Conservation (phyloP, 202 grass and related monocot genomes). For the Zoysia matrella region DNA sequence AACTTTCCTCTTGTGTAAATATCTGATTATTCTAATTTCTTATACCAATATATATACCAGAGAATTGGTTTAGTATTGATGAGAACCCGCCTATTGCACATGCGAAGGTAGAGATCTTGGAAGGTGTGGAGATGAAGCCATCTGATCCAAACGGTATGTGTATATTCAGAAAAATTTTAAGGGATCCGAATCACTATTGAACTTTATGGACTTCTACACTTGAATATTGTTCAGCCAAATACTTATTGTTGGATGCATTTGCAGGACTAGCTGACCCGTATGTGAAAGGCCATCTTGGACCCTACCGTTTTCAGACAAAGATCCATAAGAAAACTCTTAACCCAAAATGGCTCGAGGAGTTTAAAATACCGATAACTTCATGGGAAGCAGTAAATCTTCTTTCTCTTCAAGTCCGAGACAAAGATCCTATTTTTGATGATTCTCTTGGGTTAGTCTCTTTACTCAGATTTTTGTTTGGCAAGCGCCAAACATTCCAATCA, state of each 20-base stretch:
- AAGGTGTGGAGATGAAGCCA: slow-evolving; percentile 94
- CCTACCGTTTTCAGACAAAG: slow-evolving; percentile 85
- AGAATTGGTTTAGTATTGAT: slow-evolving; percentile 78
- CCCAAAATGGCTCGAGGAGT: slow-evolving; percentile 95
- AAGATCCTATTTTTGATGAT: slow-evolving; percentile 95
- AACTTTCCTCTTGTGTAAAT: not conserved
- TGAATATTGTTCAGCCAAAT: not conserved
- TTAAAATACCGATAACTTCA: slow-evolving; percentile 88
- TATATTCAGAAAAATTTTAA: slow-evolving; percentile 27
- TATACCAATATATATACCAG: slow-evolving; percentile 54
- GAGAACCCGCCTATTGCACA: slow-evolving; percentile 79
- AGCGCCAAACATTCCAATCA: slow-evolving; percentile 18
- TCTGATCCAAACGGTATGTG: slow-evolving; percentile 89
- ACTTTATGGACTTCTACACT: slow-evolving; percentile 25
- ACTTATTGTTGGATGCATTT: slow-evolving; percentile 40
- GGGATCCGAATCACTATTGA: not conserved
- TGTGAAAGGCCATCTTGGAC: slow-evolving; percentile 26
- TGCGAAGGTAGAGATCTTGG: slow-evolving; percentile 86
- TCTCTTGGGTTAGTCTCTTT: slow-evolving; percentile 72
- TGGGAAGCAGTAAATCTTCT: slow-evolving; percentile 85
- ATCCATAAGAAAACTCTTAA: slow-evolving; percentile 94
- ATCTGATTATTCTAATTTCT: not conserved
- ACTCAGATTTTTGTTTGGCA: not conserved
- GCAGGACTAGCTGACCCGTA: slow-evolving; percentile 91
- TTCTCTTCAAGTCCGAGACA: slow-evolving; percentile 89